Evolutionary conservation across 208 protist species (phyloP).

Genomic region (Crithidia acanthocephali): DNA sequence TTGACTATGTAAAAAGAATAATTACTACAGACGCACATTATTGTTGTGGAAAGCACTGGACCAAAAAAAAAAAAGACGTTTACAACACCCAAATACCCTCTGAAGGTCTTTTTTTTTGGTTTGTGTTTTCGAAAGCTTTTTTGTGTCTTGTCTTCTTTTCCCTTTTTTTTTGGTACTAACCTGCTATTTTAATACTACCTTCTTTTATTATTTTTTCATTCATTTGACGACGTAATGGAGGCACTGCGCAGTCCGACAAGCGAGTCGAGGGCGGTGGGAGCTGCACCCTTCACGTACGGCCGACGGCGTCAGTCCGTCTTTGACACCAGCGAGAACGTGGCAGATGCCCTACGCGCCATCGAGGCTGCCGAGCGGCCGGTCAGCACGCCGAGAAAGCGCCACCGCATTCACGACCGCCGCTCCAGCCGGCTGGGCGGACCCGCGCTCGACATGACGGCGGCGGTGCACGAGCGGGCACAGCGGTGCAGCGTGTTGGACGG

Average conservation of each 20-base stretch:
- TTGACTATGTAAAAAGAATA: no score
- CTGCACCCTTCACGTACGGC: slow-evolving; percentile 24
- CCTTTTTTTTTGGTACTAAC: background rate
- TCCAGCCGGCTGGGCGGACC: background rate
- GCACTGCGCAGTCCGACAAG: background rate
- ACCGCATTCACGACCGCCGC: background rate
- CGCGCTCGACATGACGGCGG: slow-evolving; percentile 1
- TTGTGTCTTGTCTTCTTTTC: background rate
- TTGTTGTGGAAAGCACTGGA: no score
- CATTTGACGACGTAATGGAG: slow-evolving; percentile 4
- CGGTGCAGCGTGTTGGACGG: slow-evolving; percentile 7
- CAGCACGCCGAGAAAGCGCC: background rate
- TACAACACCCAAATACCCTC: no score
- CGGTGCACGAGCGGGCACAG: slow-evolving; percentile 9
- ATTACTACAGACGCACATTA: no score
- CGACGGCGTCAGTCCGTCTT: slow-evolving; percentile 13
- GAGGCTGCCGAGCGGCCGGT: background rate
- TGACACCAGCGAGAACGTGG: slow-evolving; percentile 1
- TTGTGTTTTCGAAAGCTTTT: no score
- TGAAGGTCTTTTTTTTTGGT: no score
- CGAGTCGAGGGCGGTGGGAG: background rate
- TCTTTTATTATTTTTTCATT: slow-evolving; percentile 3
- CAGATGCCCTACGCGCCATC: background rate
- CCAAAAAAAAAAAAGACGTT: no score
- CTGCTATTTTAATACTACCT: slow-evolving; percentile 7